phyloP scores from a whole-genome alignment of 2,329 filamentous ascomycete species.

The Xylaria sp. region DNA sequence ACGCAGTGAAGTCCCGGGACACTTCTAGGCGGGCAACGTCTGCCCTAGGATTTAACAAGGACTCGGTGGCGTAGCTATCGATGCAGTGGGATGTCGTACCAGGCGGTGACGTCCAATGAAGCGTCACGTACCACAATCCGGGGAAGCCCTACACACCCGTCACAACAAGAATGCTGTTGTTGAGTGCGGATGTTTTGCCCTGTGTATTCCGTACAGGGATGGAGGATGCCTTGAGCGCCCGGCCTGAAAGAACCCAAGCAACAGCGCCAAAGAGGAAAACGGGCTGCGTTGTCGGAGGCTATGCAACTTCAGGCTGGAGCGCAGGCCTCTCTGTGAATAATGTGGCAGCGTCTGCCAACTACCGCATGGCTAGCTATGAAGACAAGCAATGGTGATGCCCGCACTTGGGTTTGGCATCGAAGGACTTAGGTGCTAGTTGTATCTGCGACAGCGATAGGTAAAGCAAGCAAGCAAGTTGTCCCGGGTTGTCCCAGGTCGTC shows the following conservation, averaged over 20 bases:
- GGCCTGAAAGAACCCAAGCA: constrained; percentile 7
- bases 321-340: constrained; percentile 1
- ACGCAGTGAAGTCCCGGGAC: constrained; percentile 17
- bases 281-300: constrained; percentile 1
- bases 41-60: constrained; percentile 15
- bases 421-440: not conserved
- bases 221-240: constrained; percentile 4
- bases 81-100: constrained; percentile 21
- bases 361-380: constrained; percentile 12
- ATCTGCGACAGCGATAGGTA: constrained; percentile 2
- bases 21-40: constrained; percentile 16
- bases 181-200: constrained; percentile 7
- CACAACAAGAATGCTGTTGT: constrained; percentile 6
- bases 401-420: constrained; percentile 7
- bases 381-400: constrained; percentile 9
- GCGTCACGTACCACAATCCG: constrained; percentile 26
- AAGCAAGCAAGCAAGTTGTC: no score
- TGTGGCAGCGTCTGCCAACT: constrained; percentile 6
- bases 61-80: constrained; percentile 21
- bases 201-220: constrained; percentile 7
- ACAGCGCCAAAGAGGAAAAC: constrained; percentile 1
- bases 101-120: constrained; percentile 21
- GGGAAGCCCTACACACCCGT: constrained; percentile 22
- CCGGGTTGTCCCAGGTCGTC: no score
- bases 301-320: not conserved